Evolutionary conservation across 2,329 filamentous ascomycete genomes (phyloP).

Genomic region (Verticillium nubilum): DNA sequence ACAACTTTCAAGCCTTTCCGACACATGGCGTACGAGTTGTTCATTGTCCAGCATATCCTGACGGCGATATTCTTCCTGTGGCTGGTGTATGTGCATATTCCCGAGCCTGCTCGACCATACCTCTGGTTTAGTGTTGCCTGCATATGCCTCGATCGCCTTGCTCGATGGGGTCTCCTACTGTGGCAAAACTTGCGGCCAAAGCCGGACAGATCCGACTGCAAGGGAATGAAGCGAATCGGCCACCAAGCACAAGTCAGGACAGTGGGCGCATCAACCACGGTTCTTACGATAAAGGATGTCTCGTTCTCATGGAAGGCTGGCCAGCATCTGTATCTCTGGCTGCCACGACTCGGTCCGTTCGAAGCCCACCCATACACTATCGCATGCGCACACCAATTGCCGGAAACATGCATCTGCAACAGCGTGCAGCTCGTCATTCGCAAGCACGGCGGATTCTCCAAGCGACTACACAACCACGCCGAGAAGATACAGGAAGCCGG

Average conservation of each 20-base stretch:
- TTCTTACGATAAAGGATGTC: slow-evolving; percentile 54
- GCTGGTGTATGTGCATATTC: slow-evolving; percentile 58
- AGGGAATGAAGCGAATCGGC: slow-evolving; percentile 43
- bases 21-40: slow-evolving; percentile 20
- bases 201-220: slow-evolving; percentile 34
- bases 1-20: slow-evolving; percentile 17
- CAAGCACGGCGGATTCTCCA: slow-evolving; percentile 51
- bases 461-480: slow-evolving; percentile 34
- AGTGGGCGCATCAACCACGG: slow-evolving; percentile 46
- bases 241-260: slow-evolving; percentile 44
- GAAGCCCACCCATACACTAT: slow-evolving; percentile 59
- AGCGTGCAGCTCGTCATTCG: slow-evolving; percentile 54
- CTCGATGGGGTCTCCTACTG: slow-evolving; percentile 39
- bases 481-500: slow-evolving; percentile 16
- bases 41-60: slow-evolving; percentile 19
- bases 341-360: slow-evolving; percentile 37
- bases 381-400: slow-evolving; percentile 44
- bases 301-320: slow-evolving; percentile 37
- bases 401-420: slow-evolving; percentile 49
- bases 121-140: slow-evolving; percentile 63
- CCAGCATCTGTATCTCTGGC: slow-evolving; percentile 20
- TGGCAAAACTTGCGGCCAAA: slow-evolving; percentile 47
- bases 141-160: slow-evolving; percentile 55
- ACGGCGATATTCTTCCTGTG: slow-evolving; percentile 43
- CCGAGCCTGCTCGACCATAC: slow-evolving; percentile 51